Percentiles rank a stretch among this genome's conserved stretches.
These are phyloP conservation scores for Mrakiaceae sp. DNA, from an alignment of 1,284 basidiomycete genomes.

Conservation along the genomic window DNA sequence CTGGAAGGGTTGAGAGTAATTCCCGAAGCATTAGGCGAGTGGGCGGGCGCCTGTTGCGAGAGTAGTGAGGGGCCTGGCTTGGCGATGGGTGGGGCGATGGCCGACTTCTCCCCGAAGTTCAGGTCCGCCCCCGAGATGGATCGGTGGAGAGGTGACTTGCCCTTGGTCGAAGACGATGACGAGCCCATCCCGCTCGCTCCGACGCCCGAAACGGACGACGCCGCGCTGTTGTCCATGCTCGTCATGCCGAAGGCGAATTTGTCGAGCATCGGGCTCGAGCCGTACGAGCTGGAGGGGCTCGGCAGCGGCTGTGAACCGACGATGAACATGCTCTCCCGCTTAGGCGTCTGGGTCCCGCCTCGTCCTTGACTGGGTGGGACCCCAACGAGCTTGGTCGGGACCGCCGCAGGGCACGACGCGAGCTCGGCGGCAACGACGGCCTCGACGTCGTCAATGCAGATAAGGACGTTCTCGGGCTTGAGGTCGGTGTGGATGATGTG, in stretches of 20 bases:
- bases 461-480: conserved; percentile 96
- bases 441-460: conserved; percentile 96
- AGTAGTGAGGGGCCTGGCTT: conserved; percentile 63
- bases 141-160: conserved; percentile 20
- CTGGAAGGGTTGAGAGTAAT: not conserved
- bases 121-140: conserved; percentile 13
- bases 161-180: conserved; percentile 39
- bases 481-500: conserved; percentile 93
- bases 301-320: conserved; percentile 90
- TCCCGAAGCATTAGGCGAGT: conserved; percentile 9
- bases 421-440: conserved; percentile 81
- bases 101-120: conserved; percentile 35
- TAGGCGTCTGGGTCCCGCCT: conserved; percentile 88
- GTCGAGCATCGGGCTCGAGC: conserved; percentile 70
- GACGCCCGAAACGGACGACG: conserved; percentile 22
- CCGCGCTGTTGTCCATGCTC: conserved; percentile 33
- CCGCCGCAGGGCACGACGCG: conserved; percentile 44
- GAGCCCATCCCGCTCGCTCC: conserved; percentile 27
- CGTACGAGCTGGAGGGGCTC: conserved; percentile 57
- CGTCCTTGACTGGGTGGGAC: conserved; percentile 90
- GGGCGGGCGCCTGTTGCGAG: conserved; percentile 58
- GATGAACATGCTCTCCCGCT: conserved; percentile 66
- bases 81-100: conserved; percentile 30
- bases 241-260: conserved; percentile 89
- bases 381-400: conserved; percentile 74